These are phyloP conservation scores for Brassica nigra DNA, from an alignment of 345 rosid genomes.

Conservation along the genomic window DNA sequence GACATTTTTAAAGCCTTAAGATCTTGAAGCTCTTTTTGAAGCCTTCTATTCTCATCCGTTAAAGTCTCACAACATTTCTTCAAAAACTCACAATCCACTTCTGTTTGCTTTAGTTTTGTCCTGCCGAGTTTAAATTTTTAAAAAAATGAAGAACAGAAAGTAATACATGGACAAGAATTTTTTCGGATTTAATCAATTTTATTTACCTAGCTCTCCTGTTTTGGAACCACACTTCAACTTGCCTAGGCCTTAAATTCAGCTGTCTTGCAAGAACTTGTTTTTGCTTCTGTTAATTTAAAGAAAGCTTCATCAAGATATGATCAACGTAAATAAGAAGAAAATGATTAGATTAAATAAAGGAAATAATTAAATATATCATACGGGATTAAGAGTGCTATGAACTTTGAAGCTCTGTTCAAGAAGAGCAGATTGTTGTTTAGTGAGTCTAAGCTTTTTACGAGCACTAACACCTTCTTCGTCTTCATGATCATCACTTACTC, in stretches of 20 bases:
- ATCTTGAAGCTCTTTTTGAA: conserved; percentile 89
- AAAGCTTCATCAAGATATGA: neutral
- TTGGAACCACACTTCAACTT: conserved; percentile 99
- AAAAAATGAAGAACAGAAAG: neutral
- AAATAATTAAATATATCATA: conserved; percentile 39
- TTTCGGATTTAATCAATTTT: neutral
- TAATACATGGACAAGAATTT: neutral
- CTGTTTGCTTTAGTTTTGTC: conserved; percentile 98
- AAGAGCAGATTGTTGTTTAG: conserved; percentile 89
- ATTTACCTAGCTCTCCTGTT: conserved; percentile 95
- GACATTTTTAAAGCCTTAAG: conserved; percentile 61
- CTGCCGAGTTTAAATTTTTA: conserved; percentile 39
- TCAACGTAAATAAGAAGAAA: conserved; percentile 2
- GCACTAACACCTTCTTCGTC: conserved; percentile 61
- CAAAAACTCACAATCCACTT: conserved; percentile 88
- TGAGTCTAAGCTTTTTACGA: conserved; percentile 89
- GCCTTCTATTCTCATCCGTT: conserved; percentile 88
- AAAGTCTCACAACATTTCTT: conserved; percentile 90
- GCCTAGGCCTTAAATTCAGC: conserved; percentile 85
- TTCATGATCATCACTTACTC: conserved; percentile 53
- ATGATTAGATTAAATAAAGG: neutral
- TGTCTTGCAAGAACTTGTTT: conserved; percentile 90
- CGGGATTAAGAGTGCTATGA: conserved; percentile 94
- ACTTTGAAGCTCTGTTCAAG: conserved; percentile 94
- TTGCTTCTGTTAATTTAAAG: conserved; percentile 59